A percentile compares a stretch with the other conserved stretches of the same genome.
phyloP scores from a whole-genome alignment of 495 filamentous ascomycete genomes.

The Penicillium alfredii region DNA sequence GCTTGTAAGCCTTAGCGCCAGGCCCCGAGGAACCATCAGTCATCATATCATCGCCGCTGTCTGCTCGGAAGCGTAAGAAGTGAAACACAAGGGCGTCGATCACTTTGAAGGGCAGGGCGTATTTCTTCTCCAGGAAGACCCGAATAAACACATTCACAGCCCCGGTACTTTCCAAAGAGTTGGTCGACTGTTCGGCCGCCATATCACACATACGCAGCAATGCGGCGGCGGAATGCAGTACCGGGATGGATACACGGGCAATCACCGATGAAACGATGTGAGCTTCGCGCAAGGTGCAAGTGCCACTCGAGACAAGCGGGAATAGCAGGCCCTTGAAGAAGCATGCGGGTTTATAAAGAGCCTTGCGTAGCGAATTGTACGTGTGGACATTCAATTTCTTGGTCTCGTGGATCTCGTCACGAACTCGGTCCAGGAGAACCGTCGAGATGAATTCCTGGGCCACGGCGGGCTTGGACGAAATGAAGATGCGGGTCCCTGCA shows the following conservation, averaged over 20 bases:
- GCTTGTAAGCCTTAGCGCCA: slow-evolving; percentile 47
- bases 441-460: slow-evolving; percentile 75
- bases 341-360: slow-evolving; percentile 88
- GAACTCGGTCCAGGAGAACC: slow-evolving; percentile 78
- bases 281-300: slow-evolving; percentile 84
- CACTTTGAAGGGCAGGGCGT: slow-evolving; percentile 90
- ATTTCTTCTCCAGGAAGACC: slow-evolving; percentile 89
- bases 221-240: slow-evolving; percentile 88
- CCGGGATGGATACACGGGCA: slow-evolving; percentile 71
- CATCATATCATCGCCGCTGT: slow-evolving; percentile 44
- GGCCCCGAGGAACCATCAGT: slow-evolving; percentile 33
- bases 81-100: slow-evolving; percentile 94
- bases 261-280: slow-evolving; percentile 83
- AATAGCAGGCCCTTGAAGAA: slow-evolving; percentile 98
- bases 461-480: slow-evolving; percentile 67
- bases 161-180: slow-evolving; percentile 68
- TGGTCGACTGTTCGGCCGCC: slow-evolving; percentile 74
- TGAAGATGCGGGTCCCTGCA: slow-evolving; percentile 82
- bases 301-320: slow-evolving; percentile 69
- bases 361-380: slow-evolving; percentile 87
- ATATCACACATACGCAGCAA: slow-evolving; percentile 90
- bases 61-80: slow-evolving; percentile 78
- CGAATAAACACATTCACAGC: slow-evolving; percentile 92
- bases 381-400: slow-evolving; percentile 94
- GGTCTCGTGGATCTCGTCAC: slow-evolving; percentile 78